These are phyloP conservation scores for Rhizopus stolonifer DNA, from an alignment of 371 early-diverging fungal species.

Conservation along the genomic window DNA sequence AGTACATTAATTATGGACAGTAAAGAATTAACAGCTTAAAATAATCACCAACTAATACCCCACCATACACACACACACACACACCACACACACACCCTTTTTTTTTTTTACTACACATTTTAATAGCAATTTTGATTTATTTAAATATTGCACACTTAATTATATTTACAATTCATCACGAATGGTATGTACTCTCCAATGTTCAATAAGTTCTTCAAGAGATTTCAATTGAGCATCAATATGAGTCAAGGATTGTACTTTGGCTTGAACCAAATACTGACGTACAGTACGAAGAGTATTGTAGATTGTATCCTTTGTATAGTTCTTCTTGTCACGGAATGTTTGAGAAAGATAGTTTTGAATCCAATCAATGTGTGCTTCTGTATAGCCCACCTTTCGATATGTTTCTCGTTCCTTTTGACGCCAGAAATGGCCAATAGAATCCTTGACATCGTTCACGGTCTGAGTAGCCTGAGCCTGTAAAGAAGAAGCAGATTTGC, in stretches of 20 bases:
- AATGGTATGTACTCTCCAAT: constrained; percentile 25
- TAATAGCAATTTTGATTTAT: no score
- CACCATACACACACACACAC: no score
- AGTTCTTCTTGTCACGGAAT: constrained; percentile 26
- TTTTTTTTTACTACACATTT: no score
- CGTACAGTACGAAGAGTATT: constrained; percentile 27
- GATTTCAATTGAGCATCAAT: constrained; percentile 41
- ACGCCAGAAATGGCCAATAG: constrained; percentile 39
- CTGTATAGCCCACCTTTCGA: constrained; percentile 41
- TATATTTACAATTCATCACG: constrained; percentile 37
- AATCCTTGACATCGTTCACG: constrained; percentile 19
- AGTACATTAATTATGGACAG: constrained; percentile 16
- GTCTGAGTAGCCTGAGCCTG: constrained; percentile 22
- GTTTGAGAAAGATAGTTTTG: constrained; percentile 33
- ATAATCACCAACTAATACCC: no score
- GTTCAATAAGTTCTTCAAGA: constrained; percentile 31
- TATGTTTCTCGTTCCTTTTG: constrained; percentile 36
- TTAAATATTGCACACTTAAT: constrained; percentile 35
- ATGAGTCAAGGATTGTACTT: constrained; percentile 38
- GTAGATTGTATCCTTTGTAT: constrained; percentile 33
- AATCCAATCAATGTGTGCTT: constrained; percentile 45
- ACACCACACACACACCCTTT: no score
- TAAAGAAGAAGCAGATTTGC: constrained; percentile 22
- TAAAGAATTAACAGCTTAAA: constrained; percentile 4
- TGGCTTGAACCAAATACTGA: constrained; percentile 32